phyloP scores from a whole-genome alignment of 441 rosid species.

The Euphorbia schlechtendalii region DNA sequence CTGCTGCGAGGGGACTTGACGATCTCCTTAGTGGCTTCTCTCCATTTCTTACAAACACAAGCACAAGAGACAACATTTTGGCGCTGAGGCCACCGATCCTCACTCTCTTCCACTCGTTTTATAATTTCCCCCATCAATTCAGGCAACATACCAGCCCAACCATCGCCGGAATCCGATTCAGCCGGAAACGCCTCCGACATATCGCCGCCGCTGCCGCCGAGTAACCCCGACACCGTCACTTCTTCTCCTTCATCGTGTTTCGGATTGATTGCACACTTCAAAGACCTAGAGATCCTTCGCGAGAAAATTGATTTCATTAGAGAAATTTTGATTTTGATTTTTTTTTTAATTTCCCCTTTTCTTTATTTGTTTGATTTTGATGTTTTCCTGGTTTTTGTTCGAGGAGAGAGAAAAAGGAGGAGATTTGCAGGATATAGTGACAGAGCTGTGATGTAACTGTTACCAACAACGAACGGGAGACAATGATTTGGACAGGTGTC shows the following conservation, averaged over 20 bases:
- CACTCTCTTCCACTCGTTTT: slow-evolving; percentile 63
- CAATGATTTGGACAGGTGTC: background rate
- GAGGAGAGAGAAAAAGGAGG: background rate
- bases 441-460: slow-evolving; percentile 2
- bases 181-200: slow-evolving; percentile 4
- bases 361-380: background rate
- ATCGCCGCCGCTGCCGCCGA: background rate
- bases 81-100: slow-evolving; percentile 71
- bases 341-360: background rate
- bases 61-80: slow-evolving; percentile 63
- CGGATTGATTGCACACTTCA: slow-evolving; percentile 20
- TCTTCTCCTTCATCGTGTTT: slow-evolving; percentile 11
- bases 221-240: slow-evolving; percentile 11
- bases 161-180: slow-evolving; percentile 22
- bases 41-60: slow-evolving; percentile 86
- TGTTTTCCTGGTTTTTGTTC: background rate
- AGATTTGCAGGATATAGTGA: background rate
- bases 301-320: slow-evolving; percentile 40
- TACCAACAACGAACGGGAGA: background rate
- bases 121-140: slow-evolving; percentile 77
- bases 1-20: slow-evolving; percentile 36
- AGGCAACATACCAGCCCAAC: slow-evolving; percentile 77
- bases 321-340: background rate
- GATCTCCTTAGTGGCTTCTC: slow-evolving; percentile 53
- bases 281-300: slow-evolving; percentile 45